Evolutionary conservation across 768 basidiomycete species (phyloP), one percentile per base, ranked within the genome.

Genomic region (Pleurotus ostreatus): DNA sequence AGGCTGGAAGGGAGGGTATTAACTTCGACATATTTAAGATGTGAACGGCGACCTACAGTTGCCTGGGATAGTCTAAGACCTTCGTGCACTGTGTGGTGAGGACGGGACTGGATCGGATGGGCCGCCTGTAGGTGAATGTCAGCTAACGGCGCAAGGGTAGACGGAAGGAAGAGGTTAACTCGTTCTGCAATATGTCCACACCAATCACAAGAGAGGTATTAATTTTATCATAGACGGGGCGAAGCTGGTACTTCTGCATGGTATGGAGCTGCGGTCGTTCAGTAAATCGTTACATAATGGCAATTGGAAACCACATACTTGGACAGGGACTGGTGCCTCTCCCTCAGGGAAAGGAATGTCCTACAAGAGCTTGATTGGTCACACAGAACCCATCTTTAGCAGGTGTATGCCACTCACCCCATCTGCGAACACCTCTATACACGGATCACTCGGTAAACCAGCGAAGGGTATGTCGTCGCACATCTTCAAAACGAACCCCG

Each of bases 401-500:
- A 34, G 56, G 55, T 18, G 51, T 57, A 23, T 46, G 40, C 20
- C 20, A 38, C 39, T 61, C 61, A 41, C 58, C 49, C 47, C 57
- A 51, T 71, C 70, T 41, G 64, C 59, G 54, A 76, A 78, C 34
- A 78, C 59, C 37, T 65, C 64, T 1, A 48, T 59, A 60, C 78
- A 80, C 7, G 73, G 70, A 53, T 63, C 55, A 16, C 12, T n/a
- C 30, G 61, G 9, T 55, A 71, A 66, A 16, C 66, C 68, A 34
- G 30, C 11, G 44, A 72, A 62, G 0, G 82, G 79, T 18, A 81
- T 69, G 37, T 78, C 68, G 15, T 70, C 60, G 66, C 83, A 85
- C 58, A 85, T 68, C 46, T 67, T 66, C 25, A 72, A 73, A 57
- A 55, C 66, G 59, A 56, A 76, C 48, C 37, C 65, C 49, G 51